Percentiles rank a stretch among this genome's conserved stretches.
These are phyloP conservation scores for Gardenia jasminoides DNA, from an alignment of 257 asterid genomes.

Conservation along the genomic window DNA sequence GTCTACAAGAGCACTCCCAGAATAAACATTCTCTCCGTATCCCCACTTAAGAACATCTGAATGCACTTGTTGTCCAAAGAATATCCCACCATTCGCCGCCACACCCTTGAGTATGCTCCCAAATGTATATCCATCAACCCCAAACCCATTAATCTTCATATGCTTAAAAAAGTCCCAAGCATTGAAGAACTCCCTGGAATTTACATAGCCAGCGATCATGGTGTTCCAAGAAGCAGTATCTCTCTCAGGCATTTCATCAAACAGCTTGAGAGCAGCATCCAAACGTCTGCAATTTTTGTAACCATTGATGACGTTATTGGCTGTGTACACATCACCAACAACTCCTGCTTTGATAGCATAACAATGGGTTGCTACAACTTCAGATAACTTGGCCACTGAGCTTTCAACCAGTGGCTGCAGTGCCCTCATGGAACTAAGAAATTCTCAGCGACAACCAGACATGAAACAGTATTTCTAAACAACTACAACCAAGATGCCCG, in stretches of 20 bases:
- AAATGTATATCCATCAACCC: constrained; percentile 59
- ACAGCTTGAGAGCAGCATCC: constrained; percentile 52
- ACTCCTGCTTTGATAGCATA: constrained; percentile 46
- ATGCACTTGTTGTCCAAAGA: constrained; percentile 62
- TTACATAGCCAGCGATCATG: constrained; percentile 58
- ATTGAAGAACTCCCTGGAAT: constrained; percentile 35
- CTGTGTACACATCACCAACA: constrained; percentile 41
- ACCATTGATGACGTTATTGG: constrained; percentile 52
- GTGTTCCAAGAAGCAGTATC: constrained; percentile 88
- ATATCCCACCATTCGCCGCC: constrained; percentile 34
- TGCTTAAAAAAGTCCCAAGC: constrained; percentile 56
- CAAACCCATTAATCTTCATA: constrained; percentile 57
- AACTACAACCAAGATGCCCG: too few species aligned
- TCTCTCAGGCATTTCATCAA: constrained; percentile 71
- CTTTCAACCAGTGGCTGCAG: constrained; percentile 37
- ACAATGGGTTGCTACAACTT: constrained; percentile 52
- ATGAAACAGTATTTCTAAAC: constrained; percentile 1
- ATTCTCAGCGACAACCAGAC: background rate
- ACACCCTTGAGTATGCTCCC: constrained; percentile 79
- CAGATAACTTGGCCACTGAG: constrained; percentile 32
- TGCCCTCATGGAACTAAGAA: constrained; percentile 46
- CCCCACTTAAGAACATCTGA: constrained; percentile 70
- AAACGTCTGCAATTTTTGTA: constrained; percentile 55
- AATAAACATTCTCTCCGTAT: constrained; percentile 57
- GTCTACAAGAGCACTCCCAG: constrained; percentile 67